Evolutionary conservation across 371 early-diverging fungal species (phyloP).

Genomic region (Smittium culicis): DNA sequence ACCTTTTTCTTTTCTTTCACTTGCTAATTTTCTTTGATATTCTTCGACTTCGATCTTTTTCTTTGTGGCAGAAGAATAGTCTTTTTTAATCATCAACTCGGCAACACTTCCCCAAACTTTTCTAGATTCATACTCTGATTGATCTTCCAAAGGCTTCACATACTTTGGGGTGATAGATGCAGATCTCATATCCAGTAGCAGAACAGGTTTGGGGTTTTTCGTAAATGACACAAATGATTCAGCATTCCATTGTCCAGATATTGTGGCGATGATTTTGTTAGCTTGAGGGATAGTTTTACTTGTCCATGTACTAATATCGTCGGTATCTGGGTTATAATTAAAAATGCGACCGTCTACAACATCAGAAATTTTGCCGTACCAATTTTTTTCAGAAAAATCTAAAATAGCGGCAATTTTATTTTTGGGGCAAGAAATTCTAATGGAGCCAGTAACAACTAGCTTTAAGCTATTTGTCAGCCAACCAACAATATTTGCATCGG

Average conservation of each 20-base stretch:
- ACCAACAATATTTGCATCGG: constrained; percentile 33
- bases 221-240: constrained; percentile 21
- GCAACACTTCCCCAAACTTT: constrained; percentile 37
- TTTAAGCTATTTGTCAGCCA: constrained; percentile 35
- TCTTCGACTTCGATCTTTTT: constrained; percentile 39
- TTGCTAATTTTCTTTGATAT: constrained; percentile 31
- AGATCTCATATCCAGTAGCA: constrained; percentile 38
- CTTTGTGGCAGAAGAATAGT: constrained; percentile 37
- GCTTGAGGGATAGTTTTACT: constrained; percentile 33
- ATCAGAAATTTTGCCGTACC: constrained; percentile 38
- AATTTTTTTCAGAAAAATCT: constrained; percentile 41
- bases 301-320: constrained; percentile 27
- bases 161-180: constrained; percentile 33
- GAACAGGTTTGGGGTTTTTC: constrained; percentile 3
- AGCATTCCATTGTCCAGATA: constrained; percentile 47
- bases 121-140: constrained; percentile 42
- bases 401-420: constrained; percentile 33
- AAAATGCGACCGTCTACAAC: constrained; percentile 38
- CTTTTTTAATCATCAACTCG: constrained; percentile 25
- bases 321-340: constrained; percentile 31
- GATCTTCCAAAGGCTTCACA: constrained; percentile 38
- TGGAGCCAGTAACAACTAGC: constrained; percentile 27
- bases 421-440: constrained; percentile 33
- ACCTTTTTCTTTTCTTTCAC: constrained; percentile 25
- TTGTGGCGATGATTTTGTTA: constrained; percentile 33